Percentiles rank a stretch among this genome's conserved stretches.
Conservation (phyloP, 352 stramenopile genomes). For the Phytophthora pini region DNA sequence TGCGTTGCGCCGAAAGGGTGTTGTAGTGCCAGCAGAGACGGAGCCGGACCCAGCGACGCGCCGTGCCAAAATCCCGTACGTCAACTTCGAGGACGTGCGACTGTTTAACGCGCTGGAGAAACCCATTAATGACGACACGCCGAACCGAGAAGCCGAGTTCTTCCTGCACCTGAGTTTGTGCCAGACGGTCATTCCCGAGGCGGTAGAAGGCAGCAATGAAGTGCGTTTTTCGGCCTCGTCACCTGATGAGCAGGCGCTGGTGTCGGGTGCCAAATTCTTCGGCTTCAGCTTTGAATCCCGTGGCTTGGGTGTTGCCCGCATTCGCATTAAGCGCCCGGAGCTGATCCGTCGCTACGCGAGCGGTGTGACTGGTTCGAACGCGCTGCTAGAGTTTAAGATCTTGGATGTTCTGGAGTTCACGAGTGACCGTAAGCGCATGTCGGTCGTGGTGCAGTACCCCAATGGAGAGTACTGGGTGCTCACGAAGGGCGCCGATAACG, state of each 20-base stretch:
- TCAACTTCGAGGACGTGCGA: constrained; percentile 79
- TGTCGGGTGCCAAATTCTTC: constrained; percentile 86
- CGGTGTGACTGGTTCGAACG: constrained; percentile 38
- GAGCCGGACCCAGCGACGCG: constrained; percentile 25
- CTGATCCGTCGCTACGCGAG: constrained; percentile 41
- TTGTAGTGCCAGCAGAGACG: constrained; percentile 56
- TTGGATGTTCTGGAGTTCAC: constrained; percentile 97
- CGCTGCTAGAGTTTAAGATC: constrained; percentile 80
- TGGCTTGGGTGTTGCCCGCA: constrained; percentile 61
- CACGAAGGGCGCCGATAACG: constrained; percentile 94
- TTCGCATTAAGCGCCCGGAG: constrained; percentile 54
- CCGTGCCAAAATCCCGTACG: constrained; percentile 62
- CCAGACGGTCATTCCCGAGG: constrained; percentile 81
- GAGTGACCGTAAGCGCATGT: constrained; percentile 87
- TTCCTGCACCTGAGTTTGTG: constrained; percentile 87
- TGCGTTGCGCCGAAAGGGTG: constrained; percentile 67
- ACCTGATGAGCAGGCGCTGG: constrained; percentile 89
- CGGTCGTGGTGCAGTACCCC: constrained; percentile 73
- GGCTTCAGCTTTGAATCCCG: constrained; percentile 80
- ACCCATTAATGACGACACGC: constrained; percentile 28
- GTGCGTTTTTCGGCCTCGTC: constrained; percentile 82
- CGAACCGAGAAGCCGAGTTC: constrained; percentile 71
- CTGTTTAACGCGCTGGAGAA: constrained; percentile 55
- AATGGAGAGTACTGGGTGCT: constrained; percentile 75
- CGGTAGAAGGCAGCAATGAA: constrained; percentile 53